Conservation (phyloP, 2,329 filamentous ascomycete species). For the Fusarium sp. region DNA sequence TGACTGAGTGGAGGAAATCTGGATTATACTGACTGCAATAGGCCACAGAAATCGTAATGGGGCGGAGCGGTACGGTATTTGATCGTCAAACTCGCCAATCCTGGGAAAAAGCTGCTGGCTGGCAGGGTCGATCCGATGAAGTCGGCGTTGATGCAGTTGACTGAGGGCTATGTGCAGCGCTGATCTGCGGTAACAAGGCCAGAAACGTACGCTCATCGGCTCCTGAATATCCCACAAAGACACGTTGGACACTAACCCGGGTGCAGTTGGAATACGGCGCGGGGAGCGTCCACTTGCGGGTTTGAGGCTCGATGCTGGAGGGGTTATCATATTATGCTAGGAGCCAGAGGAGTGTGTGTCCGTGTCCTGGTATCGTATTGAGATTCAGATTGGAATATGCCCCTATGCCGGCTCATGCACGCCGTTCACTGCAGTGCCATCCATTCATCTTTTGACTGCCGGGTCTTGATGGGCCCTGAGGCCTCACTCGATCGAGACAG, state of each 20-base stretch:
- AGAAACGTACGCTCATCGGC: not conserved
- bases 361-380: conserved; percentile 17
- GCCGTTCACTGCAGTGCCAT: not conserved
- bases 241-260: not conserved
- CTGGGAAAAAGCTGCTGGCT: conserved; percentile 3
- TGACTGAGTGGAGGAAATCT: conserved; percentile 2
- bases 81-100: conserved; percentile 1
- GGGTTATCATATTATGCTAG: conserved; percentile 15
- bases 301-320: conserved; percentile 2
- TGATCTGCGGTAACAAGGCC: conserved; percentile 5
- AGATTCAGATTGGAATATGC: conserved; percentile 31
- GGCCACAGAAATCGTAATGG: conserved; percentile 1
- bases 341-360: conserved; percentile 1
- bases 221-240: conserved; percentile 12
- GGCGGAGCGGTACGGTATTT: not conserved
- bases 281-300: conserved; percentile 10
- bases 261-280: conserved; percentile 14
- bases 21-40: conserved; percentile 10
- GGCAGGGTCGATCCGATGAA: conserved; percentile 16
- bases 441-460: conserved; percentile 2
- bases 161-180: conserved; percentile 7
- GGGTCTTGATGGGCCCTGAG: conserved; percentile 1
- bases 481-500: conserved; percentile 7
- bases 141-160: conserved; percentile 12
- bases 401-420: conserved; percentile 21